Base-by-base conservation (phyloP, 2,329 filamentous ascomycete genomes). In the Grosmannia serpens region DNA sequence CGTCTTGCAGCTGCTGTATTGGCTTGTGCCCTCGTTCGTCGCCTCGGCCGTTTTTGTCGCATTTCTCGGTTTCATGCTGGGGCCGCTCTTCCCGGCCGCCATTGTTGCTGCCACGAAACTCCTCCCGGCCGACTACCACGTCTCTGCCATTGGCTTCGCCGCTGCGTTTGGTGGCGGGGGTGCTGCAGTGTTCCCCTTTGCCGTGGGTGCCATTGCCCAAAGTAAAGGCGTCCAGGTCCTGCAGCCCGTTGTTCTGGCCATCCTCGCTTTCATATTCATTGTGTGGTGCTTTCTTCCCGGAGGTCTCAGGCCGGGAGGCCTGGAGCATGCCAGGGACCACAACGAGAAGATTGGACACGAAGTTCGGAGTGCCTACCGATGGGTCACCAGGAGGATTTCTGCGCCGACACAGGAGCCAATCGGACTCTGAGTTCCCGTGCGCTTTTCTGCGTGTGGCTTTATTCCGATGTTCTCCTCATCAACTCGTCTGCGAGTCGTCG, bases 111-210 rank as follows among this genome's bases (percentile, higher is more conserved):
- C 84, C 5, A 89, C 87, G 0, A 91, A 89, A 64, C 74, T 94
- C 4, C 75, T 95, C 1, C 88, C 89, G 0, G 77, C 76, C 46
- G 79, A 88, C 60, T 74, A 90, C 29, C 90, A 95, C 65, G 87
- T 94, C 49, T 83, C 81, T n/a, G 84, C 85, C 0, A 89, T 95
- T 62, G 89, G 89, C 0, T 92, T 95, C 65, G 86, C 86, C 0
- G 84, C 87, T 1, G 88, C 89, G 0, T 84, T 92, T 68, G 89
- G 89, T 3, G 86, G 87, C 0, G 80, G 79, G 2, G 89, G 89
- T 0, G 88, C 85, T 1, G 85, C 87, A 1, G 66, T 85, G 20
- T 69, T 88, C 70, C 77, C 87, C 52, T 75, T 90, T 76, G 79
- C 80, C 0, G 82, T 88, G 0, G 87, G 86, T 3, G 85, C 84